Evolutionary conservation across 306 rosid species (phyloP).

Genomic region (Chamaecrista fasciculata): DNA sequence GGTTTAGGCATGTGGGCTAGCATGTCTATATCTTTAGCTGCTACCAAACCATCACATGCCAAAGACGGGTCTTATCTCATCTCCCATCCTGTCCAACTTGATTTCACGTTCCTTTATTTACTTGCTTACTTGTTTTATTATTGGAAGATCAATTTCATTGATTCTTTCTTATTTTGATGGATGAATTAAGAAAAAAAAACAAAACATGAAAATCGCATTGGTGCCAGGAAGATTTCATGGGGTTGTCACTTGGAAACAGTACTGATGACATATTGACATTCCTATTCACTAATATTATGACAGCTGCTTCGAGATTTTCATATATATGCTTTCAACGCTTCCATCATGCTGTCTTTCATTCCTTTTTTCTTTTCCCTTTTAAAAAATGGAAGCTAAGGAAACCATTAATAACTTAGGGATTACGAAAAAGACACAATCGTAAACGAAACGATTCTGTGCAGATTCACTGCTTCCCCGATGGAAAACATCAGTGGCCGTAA

Average conservation of each 20-base stretch:
- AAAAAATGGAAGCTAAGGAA: not conserved
- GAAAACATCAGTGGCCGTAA: conserved; percentile 13
- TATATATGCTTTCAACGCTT: conserved; percentile 1
- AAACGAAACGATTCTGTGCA: conserved; percentile 20
- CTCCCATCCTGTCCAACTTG: conserved; percentile 22
- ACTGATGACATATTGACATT: conserved; percentile 11
- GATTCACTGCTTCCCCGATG: conserved; percentile 29
- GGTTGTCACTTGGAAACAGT: conserved; percentile 16
- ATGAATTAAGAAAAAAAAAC: no score
- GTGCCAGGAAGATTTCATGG: conserved; percentile 11
- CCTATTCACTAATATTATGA: not conserved
- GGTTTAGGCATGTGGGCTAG: conserved; percentile 38
- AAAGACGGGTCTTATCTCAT: conserved; percentile 26
- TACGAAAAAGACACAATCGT: conserved; percentile 33
- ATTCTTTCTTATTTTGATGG: conserved; percentile 12
- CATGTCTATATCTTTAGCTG: conserved; percentile 37
- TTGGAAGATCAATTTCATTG: conserved; percentile 5
- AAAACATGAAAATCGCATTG: conserved; percentile 11
- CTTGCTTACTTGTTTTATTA: conserved; percentile 27
- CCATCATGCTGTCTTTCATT: not conserved
- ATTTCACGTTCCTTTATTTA: conserved; percentile 40
- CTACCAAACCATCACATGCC: conserved; percentile 41
- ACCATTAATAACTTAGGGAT: conserved; percentile 20
- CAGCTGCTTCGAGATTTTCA: not conserved
- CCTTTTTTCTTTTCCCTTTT: not conserved